These are phyloP conservation scores for Piper betle DNA, from an alignment of 164 flowering plant species.

Conservation along the genomic window DNA sequence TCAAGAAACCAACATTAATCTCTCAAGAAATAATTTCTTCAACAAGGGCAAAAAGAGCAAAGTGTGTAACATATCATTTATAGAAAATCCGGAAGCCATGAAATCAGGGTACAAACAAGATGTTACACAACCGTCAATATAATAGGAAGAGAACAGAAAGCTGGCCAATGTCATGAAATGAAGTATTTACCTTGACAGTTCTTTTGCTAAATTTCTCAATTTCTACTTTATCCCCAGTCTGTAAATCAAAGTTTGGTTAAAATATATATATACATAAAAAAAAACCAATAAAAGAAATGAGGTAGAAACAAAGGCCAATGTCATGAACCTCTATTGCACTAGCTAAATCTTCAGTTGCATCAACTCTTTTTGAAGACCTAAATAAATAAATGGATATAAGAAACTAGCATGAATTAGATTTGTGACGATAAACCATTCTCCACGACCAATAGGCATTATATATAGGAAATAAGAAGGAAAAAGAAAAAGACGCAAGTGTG, in stretches of 20 bases:
- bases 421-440: too few species aligned
- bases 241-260: constrained; percentile 8
- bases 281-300: too few species aligned
- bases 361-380: constrained; percentile 72
- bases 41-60: neutral
- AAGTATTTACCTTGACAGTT: constrained; percentile 69
- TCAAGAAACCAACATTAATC: neutral
- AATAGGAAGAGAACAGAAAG: too few species aligned
- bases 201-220: constrained; percentile 92
- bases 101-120: too few species aligned
- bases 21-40: neutral
- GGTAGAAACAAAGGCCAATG: neutral
- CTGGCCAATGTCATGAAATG: neutral
- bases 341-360: constrained; percentile 72
- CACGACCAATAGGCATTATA: too few species aligned
- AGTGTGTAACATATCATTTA: neutral
- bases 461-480: too few species aligned
- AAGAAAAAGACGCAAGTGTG: neutral
- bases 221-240: constrained; percentile 81
- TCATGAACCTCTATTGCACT: constrained; percentile 58
- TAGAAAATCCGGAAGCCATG: neutral
- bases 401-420: neutral
- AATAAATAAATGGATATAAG: neutral
- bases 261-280: too few species aligned
- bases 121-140: too few species aligned